Percentiles rank a stretch among this genome's conserved stretches.
phyloP scores from a whole-genome alignment of 1,284 basidiomycete species.

The Psilocybe mexicana region DNA sequence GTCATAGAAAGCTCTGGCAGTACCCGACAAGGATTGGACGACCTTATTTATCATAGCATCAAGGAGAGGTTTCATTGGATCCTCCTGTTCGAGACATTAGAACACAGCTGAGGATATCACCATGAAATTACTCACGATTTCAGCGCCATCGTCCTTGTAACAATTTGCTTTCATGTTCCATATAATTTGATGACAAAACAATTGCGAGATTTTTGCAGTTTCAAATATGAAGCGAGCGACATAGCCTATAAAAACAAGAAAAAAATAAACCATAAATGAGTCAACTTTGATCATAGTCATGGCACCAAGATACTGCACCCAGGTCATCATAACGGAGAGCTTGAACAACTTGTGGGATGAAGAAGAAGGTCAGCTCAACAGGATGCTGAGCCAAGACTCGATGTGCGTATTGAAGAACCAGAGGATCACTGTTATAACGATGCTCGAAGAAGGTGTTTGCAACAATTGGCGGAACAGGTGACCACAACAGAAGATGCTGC shows the following conservation, averaged over 20 bases:
- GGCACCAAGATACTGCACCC: conserved; percentile 49
- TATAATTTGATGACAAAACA: conserved; percentile 99
- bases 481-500: conserved; percentile 87
- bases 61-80: conserved; percentile 93
- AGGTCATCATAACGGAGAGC: conserved; percentile 87
- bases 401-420: conserved; percentile 96
- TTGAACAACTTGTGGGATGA: conserved; percentile 98
- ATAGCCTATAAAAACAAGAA: conserved; percentile 63
- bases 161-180: conserved; percentile 99
- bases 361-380: conserved; percentile 96
- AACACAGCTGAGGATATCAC: background rate
- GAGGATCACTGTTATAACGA: conserved; percentile 80
- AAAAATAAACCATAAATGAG: background rate
- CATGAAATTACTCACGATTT: conserved; percentile 58
- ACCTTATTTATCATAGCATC: conserved; percentile 87
- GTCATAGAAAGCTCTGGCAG: conserved; percentile 90
- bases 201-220: conserved; percentile 95
- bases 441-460: conserved; percentile 88
- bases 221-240: conserved; percentile 96
- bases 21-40: conserved; percentile 86
- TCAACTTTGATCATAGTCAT: background rate
- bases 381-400: conserved; percentile 94
- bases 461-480: conserved; percentile 84
- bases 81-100: conserved; percentile 57
- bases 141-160: conserved; percentile 87